A percentile compares a stretch with the other conserved stretches of the same genome.
These are phyloP conservation scores for Zoysia japonica DNA, from an alignment of 176 grass and related monocot genomes.

Conservation along the genomic window DNA sequence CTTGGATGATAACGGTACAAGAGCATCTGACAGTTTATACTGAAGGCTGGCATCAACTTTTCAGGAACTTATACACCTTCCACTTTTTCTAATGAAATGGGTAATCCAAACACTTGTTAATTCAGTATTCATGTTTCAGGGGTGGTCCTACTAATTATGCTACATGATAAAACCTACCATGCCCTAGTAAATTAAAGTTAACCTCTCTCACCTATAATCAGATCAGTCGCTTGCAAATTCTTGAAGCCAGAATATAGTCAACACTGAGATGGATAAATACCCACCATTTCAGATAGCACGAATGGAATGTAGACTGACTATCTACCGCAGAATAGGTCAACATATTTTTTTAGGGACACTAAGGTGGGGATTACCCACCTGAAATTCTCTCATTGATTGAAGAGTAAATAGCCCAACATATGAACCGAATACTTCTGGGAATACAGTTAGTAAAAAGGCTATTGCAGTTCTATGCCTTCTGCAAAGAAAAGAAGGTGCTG, in stretches of 20 bases:
- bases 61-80: not conserved
- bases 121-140: not conserved
- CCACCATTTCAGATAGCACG: not conserved
- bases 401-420: not conserved
- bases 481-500: not conserved
- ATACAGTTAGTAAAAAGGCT: not conserved
- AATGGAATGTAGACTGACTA: not conserved
- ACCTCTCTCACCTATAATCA: not conserved
- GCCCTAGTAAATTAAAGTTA: conserved; percentile 15
- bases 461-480: conserved; percentile 8
- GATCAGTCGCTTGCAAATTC: not conserved
- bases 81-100: not conserved
- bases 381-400: too few relatives aligned
- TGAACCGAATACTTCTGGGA: not conserved
- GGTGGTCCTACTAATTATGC: not conserved
- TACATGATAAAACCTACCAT: conserved; percentile 18
- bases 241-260: not conserved
- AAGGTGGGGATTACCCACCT: too few relatives aligned
- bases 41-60: not conserved
- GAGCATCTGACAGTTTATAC: not conserved
- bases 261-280: not conserved
- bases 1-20: not conserved
- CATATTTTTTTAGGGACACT: too few relatives aligned
- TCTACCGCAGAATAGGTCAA: conserved; percentile 5
- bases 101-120: not conserved